phyloP scores from a whole-genome alignment of 2,329 filamentous ascomycete genomes.

The Helicocarpus griseus region DNA sequence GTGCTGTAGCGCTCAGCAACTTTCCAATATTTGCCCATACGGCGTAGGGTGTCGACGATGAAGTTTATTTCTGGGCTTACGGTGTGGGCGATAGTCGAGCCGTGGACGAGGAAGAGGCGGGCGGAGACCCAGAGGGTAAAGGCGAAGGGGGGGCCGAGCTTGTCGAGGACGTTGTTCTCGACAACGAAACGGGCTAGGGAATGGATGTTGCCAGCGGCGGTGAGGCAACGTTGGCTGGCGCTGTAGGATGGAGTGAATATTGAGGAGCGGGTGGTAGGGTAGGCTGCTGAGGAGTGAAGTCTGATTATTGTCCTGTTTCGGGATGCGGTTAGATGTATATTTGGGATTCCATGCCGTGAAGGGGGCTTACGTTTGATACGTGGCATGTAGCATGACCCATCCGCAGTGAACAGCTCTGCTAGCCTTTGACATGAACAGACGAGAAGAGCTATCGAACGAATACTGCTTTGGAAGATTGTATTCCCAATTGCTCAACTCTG shows the following conservation, averaged over 20 bases:
- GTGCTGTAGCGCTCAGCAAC: constrained; percentile 74
- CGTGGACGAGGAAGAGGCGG: constrained; percentile 76
- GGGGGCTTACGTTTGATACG: constrained; percentile 65
- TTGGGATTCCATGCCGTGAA: not conserved
- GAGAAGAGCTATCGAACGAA: constrained; percentile 61
- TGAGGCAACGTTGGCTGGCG: constrained; percentile 72
- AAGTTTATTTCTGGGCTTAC: constrained; percentile 70
- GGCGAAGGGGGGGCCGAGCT: constrained; percentile 80
- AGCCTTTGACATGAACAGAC: constrained; percentile 56
- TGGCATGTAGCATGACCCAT: constrained; percentile 85
- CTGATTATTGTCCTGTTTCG: constrained; percentile 62
- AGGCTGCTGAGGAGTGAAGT: constrained; percentile 83
- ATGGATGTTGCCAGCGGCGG: constrained; percentile 73
- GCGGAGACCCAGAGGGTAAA: constrained; percentile 91
- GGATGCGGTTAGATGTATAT: constrained; percentile 9
- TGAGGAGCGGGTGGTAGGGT: constrained; percentile 76
- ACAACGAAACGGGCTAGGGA: constrained; percentile 70
- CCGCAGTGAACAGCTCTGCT: constrained; percentile 66
- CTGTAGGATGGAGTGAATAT: constrained; percentile 86
- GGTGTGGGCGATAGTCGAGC: constrained; percentile 77
- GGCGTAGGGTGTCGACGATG: constrained; percentile 70
- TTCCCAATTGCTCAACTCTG: constrained; percentile 71
- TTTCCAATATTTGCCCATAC: constrained; percentile 76
- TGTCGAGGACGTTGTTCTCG: constrained; percentile 62
- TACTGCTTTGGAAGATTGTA: constrained; percentile 74